Evolutionary conservation across 1,284 basidiomycete genomes (phyloP).

Genomic region (Hemileia vastatrix): DNA sequence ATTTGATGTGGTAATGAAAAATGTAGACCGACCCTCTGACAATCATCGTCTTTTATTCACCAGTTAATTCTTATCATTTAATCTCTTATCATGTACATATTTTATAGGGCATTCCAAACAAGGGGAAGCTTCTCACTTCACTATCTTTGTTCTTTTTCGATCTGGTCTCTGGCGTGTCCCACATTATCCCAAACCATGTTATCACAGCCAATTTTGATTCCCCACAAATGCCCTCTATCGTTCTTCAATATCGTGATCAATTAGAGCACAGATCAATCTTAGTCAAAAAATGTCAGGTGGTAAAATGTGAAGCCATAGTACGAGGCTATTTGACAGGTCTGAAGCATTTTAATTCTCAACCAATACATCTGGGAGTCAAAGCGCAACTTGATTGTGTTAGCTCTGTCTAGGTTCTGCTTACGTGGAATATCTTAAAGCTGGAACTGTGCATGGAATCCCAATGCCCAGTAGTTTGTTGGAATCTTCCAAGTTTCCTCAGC

Average conservation of each 20-base stretch:
- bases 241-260: constrained; percentile 48
- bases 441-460: constrained; percentile 78
- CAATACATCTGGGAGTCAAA: neutral
- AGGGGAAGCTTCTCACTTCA: constrained; percentile 79
- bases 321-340: constrained; percentile 86
- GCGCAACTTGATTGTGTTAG: neutral
- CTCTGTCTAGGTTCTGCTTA: constrained; percentile 71
- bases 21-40: constrained; percentile 51
- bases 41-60: neutral
- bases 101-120: constrained; percentile 76
- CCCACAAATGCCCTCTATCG: constrained; percentile 32
- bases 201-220: constrained; percentile 52
- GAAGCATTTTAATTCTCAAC: constrained; percentile 1
- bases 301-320: constrained; percentile 95
- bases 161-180: constrained; percentile 47
- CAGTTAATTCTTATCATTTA: neutral
- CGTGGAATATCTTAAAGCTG: constrained; percentile 78
- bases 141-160: constrained; percentile 91
- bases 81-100: neutral
- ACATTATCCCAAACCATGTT: constrained; percentile 69
- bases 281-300: constrained; percentile 75
- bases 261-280: constrained; percentile 82
- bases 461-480: constrained; percentile 72
- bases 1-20: constrained; percentile 87
- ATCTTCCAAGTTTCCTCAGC: constrained; percentile 67